These are phyloP conservation scores for Magnusiomyces tetraspermus DNA, from an alignment of 1,139 yeast genomes.

Conservation along the genomic window DNA sequence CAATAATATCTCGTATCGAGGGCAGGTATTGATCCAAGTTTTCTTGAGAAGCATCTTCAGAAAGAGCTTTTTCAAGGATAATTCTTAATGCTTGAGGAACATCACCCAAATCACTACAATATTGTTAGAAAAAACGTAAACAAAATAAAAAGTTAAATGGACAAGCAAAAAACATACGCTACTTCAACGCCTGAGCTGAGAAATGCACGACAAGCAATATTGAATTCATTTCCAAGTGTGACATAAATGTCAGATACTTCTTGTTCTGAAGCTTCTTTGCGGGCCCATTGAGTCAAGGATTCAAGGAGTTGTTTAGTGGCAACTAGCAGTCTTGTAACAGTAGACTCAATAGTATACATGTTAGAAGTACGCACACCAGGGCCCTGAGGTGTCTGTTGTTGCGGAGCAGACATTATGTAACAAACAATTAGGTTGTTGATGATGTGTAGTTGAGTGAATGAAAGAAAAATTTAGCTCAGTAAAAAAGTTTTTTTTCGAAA, in stretches of 20 bases:
- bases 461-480: too few species aligned
- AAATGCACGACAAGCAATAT: conserved; percentile 72
- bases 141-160: not conserved
- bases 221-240: conserved; percentile 85
- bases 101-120: conserved; percentile 52
- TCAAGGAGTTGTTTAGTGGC: conserved; percentile 84
- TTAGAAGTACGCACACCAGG: conserved; percentile 1
- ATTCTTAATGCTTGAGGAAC: conserved; percentile 65
- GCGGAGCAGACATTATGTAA: not conserved
- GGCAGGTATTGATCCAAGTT: conserved; percentile 77
- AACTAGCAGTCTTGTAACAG: conserved; percentile 73
- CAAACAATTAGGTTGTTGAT: too few species aligned
- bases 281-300: conserved; percentile 86
- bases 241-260: conserved; percentile 91
- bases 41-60: conserved; percentile 79
- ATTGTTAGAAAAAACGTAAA: not conserved
- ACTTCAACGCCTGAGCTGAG: conserved; percentile 59
- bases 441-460: too few species aligned
- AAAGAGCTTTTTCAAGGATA: conserved; percentile 76
- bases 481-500: too few species aligned
- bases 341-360: conserved; percentile 64
- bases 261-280: conserved; percentile 63
- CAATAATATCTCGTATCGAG: conserved; percentile 76
- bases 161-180: conserved; percentile 17
- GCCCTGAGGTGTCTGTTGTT: not conserved